Evolutionary conservation across 768 basidiomycete species (phyloP), one percentile per base, ranked within the genome.

Genomic region (Clitopilus hobsonii): DNA sequence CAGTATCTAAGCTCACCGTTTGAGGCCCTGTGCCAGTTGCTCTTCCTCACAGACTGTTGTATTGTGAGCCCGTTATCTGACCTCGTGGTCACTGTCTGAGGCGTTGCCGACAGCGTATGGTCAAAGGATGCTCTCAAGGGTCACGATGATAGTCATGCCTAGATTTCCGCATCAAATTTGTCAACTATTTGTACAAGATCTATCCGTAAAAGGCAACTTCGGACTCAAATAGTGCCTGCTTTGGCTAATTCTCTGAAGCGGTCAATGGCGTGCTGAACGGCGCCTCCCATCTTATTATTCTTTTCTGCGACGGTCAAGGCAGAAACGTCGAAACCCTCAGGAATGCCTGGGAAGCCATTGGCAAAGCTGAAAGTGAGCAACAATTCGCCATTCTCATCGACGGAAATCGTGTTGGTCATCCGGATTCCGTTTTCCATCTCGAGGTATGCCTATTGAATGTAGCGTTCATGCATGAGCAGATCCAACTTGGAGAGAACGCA

Each of bases 311-410:
- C 6, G 28, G n/a, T n/a, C n/a, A n/a, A n/a, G n/a, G n/a, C n/a
- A n/a, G n/a, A n/a, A n/a, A n/a, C n/a, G n/a, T n/a, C 41, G 52
- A 50, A 38, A 0, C 51, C 54, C 1, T 55, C 51, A 4, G 23
- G 4, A 30, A 51, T 58, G 4, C 62, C 62, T 2, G 67, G 67
- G 10, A 68, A 60, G 1, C 67, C 67, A 16, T 65, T 65, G 1
- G 66, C 64, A 52, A 67, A 67, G 20, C 63, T 61, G 38, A 66
- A 67, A 5, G 66, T 67, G 52, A 67, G 38, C 4, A 62, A 28
- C 38, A 69, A 45, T 18, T 65, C 58, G 22, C 60, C 59, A 27
- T 65, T 53, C 6, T 51, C 62, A 45, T 66, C 59, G 47, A 66
- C 65, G 14, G 66, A 67, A 0, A 69, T 6, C 2, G 67, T 18